Percentiles rank a stretch among this genome's conserved stretches.
Conservation (phyloP, 768 basidiomycete species). For the Boletus rex-veris region DNA sequence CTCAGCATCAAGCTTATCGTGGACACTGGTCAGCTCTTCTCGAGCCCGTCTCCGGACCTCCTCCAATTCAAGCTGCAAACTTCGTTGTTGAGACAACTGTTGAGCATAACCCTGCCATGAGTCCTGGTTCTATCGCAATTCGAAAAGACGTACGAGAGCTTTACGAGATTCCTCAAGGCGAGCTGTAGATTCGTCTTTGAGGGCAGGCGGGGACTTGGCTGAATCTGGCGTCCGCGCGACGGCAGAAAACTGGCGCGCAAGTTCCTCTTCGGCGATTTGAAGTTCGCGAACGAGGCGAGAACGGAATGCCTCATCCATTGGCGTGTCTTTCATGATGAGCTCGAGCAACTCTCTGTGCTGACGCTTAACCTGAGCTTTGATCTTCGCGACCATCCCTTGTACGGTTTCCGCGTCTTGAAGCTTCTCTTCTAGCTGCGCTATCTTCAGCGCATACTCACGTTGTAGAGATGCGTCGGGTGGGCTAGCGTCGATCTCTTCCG, state of each 20-base stretch:
- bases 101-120: not conserved
- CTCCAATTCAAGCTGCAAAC: constrained; percentile 62
- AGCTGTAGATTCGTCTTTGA: constrained; percentile 20
- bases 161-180: constrained; percentile 69
- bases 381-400: constrained; percentile 47
- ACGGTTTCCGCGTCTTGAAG: constrained; percentile 55
- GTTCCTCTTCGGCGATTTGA: constrained; percentile 50
- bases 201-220: constrained; percentile 52
- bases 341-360: constrained; percentile 72
- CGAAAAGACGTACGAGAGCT: constrained; percentile 49
- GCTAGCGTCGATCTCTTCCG: constrained; percentile 53
- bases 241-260: constrained; percentile 22
- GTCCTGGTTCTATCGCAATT: not conserved
- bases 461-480: constrained; percentile 57
- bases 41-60: constrained; percentile 58
- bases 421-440: constrained; percentile 59
- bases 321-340: constrained; percentile 54
- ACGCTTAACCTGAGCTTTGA: constrained; percentile 59
- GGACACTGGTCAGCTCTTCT: constrained; percentile 54
- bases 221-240: constrained; percentile 33
- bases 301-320: constrained; percentile 61
- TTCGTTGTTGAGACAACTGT: constrained; percentile 65
- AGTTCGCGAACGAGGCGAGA: constrained; percentile 60
- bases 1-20: constrained; percentile 55
- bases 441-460: constrained; percentile 60